Percentiles rank a stretch among this genome's conserved stretches.
phyloP scores from a whole-genome alignment of 768 basidiomycete genomes.

The Rhizopogon salebrosus region DNA sequence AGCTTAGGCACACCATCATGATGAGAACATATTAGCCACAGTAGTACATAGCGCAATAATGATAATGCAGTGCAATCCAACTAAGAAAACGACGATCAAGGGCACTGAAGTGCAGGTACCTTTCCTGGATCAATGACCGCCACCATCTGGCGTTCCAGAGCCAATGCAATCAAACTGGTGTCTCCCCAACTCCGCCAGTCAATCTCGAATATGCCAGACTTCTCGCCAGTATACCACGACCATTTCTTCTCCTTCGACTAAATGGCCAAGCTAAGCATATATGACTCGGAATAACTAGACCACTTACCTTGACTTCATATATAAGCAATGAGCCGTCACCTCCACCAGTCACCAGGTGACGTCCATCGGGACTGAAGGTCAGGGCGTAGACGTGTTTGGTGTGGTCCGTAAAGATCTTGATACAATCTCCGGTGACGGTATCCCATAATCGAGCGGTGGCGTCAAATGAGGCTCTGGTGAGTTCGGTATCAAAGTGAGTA shows the following conservation, averaged over 20 bases:
- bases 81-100: neutral
- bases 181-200: conserved; percentile 60
- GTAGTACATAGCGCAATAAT: conserved; percentile 1
- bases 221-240: conserved; percentile 62
- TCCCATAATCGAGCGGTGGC: conserved; percentile 81
- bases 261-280: conserved; percentile 17
- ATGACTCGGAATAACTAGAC: neutral
- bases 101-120: conserved; percentile 27
- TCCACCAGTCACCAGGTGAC: conserved; percentile 69
- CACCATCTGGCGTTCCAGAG: conserved; percentile 63
- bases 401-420: conserved; percentile 69
- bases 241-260: conserved; percentile 45
- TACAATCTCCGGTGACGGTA: conserved; percentile 67
- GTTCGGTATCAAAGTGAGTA: neutral
- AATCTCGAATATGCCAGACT: conserved; percentile 69
- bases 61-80: neutral
- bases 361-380: conserved; percentile 70
- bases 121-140: conserved; percentile 59
- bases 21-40: conserved; percentile 1
- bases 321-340: conserved; percentile 75
- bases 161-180: conserved; percentile 61
- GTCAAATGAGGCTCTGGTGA: conserved; percentile 71
- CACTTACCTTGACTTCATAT: conserved; percentile 62
- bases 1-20: no score
- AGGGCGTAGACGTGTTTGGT: conserved; percentile 67